Evolutionary conservation across 1,284 basidiomycete species (phyloP).

Genomic region (Rhodotorula sp.): DNA sequence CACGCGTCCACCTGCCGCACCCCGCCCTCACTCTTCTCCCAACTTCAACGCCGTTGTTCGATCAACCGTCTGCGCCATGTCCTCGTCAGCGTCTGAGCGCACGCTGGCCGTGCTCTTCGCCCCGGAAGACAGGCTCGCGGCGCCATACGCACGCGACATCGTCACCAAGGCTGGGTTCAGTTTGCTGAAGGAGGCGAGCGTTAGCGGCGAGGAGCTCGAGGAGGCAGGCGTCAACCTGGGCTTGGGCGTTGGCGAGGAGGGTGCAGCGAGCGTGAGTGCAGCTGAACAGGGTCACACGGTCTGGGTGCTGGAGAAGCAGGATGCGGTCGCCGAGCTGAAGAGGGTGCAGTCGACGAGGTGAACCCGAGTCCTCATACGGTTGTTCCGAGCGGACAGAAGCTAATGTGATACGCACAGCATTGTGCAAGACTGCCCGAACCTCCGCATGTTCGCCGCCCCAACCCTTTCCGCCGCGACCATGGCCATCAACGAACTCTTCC

Average conservation of each 20-base stretch:
- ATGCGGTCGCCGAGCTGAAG: constrained; percentile 11
- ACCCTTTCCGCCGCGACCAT: constrained; percentile 18
- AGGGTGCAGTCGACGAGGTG: constrained; percentile 5
- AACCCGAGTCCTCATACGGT: neutral
- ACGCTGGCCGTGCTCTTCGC: constrained; percentile 22
- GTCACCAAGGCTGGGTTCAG: constrained; percentile 6
- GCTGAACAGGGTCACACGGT: neutral
- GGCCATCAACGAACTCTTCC: constrained; percentile 23
- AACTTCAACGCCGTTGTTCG: neutral
- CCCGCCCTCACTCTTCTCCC: neutral
- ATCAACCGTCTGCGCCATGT: neutral
- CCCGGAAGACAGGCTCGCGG: neutral
- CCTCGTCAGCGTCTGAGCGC: neutral
- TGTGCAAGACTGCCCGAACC: neutral
- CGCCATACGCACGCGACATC: neutral
- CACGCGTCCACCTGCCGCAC: no score
- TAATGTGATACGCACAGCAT: neutral
- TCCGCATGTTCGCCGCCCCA: constrained; percentile 16
- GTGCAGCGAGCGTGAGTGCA: neutral
- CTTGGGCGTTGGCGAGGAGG: neutral
- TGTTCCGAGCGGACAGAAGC: no score
- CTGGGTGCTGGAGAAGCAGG: constrained; percentile 6
- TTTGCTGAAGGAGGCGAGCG: neutral
- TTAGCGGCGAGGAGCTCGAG: constrained; percentile 20
- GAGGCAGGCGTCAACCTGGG: constrained; percentile 31